Percentiles rank a stretch among this genome's conserved stretches.
Evolutionary conservation across 805 yeast species (phyloP).

Genomic region (Pichia heedii): DNA sequence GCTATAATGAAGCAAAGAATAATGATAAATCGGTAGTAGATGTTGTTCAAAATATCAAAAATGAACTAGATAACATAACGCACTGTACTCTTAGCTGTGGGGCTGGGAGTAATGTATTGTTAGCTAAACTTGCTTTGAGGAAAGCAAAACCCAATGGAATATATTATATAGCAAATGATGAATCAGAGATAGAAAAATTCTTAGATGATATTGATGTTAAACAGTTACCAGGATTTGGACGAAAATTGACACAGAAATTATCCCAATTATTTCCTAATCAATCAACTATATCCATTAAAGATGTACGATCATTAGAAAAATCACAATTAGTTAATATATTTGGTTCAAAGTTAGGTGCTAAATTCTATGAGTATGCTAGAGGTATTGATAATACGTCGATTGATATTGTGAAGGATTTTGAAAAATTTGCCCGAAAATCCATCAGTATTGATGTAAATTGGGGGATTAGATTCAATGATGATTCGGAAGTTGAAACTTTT

Average conservation of each 20-base stretch:
- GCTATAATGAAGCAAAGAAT: background rate
- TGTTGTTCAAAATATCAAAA: constrained; percentile 31
- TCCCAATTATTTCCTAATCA: constrained; percentile 16
- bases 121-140: constrained; percentile 67
- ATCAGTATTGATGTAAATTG: constrained; percentile 85
- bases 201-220: constrained; percentile 30
- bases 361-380: constrained; percentile 46
- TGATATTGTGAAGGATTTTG: constrained; percentile 40
- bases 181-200: constrained; percentile 20
- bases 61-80: constrained; percentile 35
- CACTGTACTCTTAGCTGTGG: constrained; percentile 75
- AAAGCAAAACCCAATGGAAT: constrained; percentile 77
- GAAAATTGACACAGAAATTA: constrained; percentile 40
- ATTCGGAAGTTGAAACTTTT: constrained; percentile 57
- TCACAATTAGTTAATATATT: constrained; percentile 35
- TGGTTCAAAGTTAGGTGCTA: constrained; percentile 66
- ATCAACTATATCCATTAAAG: constrained; percentile 27
- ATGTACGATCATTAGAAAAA: constrained; percentile 30
- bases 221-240: constrained; percentile 59
- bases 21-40: constrained; percentile 13
- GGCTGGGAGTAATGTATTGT: constrained; percentile 57
- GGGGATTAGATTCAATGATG: constrained; percentile 69
- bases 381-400: constrained; percentile 63
- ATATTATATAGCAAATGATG: constrained; percentile 27
- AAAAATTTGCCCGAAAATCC: constrained; percentile 55